Base-by-base conservation (phyloP, 129 eudicot genomes). In the Artemisia argyi region DNA sequence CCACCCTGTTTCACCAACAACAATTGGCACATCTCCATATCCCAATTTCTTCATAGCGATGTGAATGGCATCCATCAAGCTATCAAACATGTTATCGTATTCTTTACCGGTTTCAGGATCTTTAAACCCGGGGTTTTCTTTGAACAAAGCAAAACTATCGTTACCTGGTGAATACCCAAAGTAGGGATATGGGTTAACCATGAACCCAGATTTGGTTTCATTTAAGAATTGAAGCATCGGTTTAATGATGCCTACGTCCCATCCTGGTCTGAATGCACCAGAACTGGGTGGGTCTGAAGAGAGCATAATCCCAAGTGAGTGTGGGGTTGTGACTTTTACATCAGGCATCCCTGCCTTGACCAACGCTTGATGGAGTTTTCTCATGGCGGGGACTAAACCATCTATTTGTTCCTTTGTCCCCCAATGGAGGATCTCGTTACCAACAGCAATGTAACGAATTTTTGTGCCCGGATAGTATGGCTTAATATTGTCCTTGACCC, bases 1-100 rank as follows among this genome's bases (percentile, higher is more conserved):
- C 94, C 89, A 87, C 49, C 94, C 94, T 4, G 89, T 87, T 16
- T 87, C 94, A 32, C 87, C 89, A 0, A 85, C 85, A 2, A 84
- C 79, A 0, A 87, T 82, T 0, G 84, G 85, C 49, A 87, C 87
- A 13, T 84, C 89, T 0, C 53, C 71, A 18, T 73, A 84, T 65
- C 89, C 89, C 11, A 84, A 24, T 66, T 63, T 74, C 74, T 81
- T 79, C 86, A 86, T 84, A 0, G 87, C 85, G 9, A 85, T 67
- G 64, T 83, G 69, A 20, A 83, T 63, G 3, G 91, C 86, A n/a
- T 86, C 91, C 80, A 83, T 62, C 39, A 80, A 75, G 9, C 76
- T 74, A 48, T 86, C 87, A 46, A 83, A 83, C 91, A 83, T 83
- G 78, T 81, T 83, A 6, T 76, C 76, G 54, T 86, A 86, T 2